Evolutionary conservation across 225 moss, liverwort and hornwort genomes (phyloP).

Genomic region (Takakia lepidozioides): DNA sequence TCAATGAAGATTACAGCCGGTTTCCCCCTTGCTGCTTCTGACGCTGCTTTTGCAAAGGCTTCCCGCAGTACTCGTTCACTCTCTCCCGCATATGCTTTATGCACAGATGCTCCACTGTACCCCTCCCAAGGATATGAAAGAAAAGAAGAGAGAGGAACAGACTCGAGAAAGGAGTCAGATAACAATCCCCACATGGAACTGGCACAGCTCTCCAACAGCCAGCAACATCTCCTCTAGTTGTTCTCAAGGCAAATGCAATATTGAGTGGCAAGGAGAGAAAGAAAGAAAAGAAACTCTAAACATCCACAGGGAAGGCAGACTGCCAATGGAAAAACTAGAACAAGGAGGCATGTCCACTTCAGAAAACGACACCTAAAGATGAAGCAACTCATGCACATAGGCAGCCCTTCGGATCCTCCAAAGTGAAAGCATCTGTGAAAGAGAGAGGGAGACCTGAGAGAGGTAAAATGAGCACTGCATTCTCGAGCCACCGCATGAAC

Average conservation of each 20-base stretch:
- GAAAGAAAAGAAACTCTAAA: too few relatives aligned
- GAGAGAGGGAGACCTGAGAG: slow-evolving; percentile 44
- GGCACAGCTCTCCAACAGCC: too few relatives aligned
- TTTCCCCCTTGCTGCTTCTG: slow-evolving; percentile 64
- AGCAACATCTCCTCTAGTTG: too few relatives aligned
- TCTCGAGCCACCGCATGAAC: slow-evolving; percentile 85
- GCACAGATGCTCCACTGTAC: slow-evolving; percentile 71
- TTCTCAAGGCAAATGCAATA: too few relatives aligned
- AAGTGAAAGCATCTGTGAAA: not conserved
- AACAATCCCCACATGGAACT: too few relatives aligned
- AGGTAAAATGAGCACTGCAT: slow-evolving; percentile 73
- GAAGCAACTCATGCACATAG: not conserved
- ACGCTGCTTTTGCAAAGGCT: slow-evolving; percentile 59
- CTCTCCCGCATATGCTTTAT: slow-evolving; percentile 87
- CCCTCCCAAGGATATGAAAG: slow-evolving; percentile 2
- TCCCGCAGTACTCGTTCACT: slow-evolving; percentile 80
- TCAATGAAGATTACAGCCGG: slow-evolving; percentile 96
- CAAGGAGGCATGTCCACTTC: not conserved
- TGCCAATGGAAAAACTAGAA: too few relatives aligned
- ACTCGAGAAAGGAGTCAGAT: too few relatives aligned
- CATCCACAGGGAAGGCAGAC: too few relatives aligned
- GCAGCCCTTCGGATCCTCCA: not conserved
- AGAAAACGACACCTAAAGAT: too few relatives aligned
- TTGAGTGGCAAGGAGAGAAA: too few relatives aligned
- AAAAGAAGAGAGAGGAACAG: not conserved